Conservation (phyloP, 495 filamentous ascomycete genomes). For the Neurospora tetrasperma region DNA sequence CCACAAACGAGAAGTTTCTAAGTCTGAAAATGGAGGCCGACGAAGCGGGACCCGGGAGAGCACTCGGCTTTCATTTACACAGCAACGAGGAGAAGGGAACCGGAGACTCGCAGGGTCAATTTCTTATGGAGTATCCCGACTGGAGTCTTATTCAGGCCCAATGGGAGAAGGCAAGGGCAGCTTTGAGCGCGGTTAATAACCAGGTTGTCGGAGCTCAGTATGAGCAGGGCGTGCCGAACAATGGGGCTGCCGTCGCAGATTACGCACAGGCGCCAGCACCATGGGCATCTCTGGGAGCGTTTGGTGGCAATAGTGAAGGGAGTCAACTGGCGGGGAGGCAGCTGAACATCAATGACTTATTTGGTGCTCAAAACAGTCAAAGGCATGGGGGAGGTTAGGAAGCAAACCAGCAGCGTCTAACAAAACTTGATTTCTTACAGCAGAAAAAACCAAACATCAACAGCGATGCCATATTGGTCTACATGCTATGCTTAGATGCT, state of each 20-base stretch:
- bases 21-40: slow-evolving; percentile 33
- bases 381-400: neutral
- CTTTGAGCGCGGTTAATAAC: neutral
- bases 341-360: slow-evolving; percentile 24
- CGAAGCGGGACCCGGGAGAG: neutral
- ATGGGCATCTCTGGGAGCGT: neutral
- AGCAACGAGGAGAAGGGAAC: neutral
- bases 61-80: neutral
- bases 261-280: neutral
- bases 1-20: slow-evolving; percentile 19
- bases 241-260: slow-evolving; percentile 5
- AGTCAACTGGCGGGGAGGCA: slow-evolving; percentile 13
- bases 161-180: neutral
- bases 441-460: neutral
- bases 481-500: neutral
- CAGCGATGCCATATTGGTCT: neutral
- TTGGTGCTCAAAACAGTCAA: slow-evolving; percentile 8
- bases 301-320: neutral
- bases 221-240: slow-evolving; percentile 4
- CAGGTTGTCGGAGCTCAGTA: neutral
- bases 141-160: neutral
- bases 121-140: neutral
- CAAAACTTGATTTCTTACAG: neutral
- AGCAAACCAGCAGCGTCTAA: neutral
- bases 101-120: neutral